A percentile compares a stretch with the other conserved stretches of the same genome.
Conservation (phyloP, 176 grass and related monocot species). For the Phyllostachys edulis region DNA sequence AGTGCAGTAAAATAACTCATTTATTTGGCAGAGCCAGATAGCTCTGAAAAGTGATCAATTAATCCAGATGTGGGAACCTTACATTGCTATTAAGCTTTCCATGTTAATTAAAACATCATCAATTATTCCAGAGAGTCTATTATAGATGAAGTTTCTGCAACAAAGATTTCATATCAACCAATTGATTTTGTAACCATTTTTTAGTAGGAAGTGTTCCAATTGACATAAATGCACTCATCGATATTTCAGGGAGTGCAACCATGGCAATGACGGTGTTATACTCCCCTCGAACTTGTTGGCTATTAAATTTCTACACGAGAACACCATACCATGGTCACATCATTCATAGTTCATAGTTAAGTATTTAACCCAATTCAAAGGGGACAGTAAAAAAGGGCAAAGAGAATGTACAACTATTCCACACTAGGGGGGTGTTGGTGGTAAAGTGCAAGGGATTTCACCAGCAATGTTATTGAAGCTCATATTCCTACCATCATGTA, state of each 20-base stretch:
- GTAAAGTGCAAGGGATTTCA: too few species aligned
- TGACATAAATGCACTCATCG: constrained; percentile 46
- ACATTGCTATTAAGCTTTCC: constrained; percentile 69
- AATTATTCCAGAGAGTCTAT: constrained; percentile 67
- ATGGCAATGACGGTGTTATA: constrained; percentile 57
- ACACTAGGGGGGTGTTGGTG: too few species aligned
- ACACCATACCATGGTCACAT: not conserved
- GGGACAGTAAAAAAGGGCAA: not conserved
- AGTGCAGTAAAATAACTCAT: constrained; percentile 26
- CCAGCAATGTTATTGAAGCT: too few species aligned
- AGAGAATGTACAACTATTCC: too few species aligned
- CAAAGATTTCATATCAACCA: constrained; percentile 2
- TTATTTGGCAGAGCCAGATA: not conserved
- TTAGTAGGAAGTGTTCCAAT: constrained; percentile 16
- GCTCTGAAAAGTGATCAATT: not conserved
- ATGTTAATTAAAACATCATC: constrained; percentile 74
- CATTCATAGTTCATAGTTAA: not conserved
- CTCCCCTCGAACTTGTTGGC: constrained; percentile 65
- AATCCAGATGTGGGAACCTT: constrained; percentile 25
- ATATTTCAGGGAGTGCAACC: constrained; percentile 67
- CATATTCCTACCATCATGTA: not conserved
- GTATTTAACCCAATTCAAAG: constrained; percentile 22
- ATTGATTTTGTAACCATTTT: constrained; percentile 17
- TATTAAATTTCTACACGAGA: constrained; percentile 63
- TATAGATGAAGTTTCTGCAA: constrained; percentile 77